These are phyloP conservation scores for Colletotrichum horii DNA, from an alignment of 2,329 filamentous ascomycete genomes.

Conservation along the genomic window DNA sequence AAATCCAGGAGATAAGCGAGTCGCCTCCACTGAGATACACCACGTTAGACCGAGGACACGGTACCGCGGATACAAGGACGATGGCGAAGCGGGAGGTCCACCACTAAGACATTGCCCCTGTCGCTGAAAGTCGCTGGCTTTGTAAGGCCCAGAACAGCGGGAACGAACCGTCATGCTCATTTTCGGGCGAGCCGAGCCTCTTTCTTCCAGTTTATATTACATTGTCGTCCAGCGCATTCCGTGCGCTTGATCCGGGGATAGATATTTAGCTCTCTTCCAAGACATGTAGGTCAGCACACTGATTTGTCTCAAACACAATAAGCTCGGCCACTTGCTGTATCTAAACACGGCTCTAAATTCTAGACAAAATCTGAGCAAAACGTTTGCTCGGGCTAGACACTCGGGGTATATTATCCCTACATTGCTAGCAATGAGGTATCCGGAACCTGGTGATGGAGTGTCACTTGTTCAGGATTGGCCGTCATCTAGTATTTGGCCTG, in stretches of 20 bases:
- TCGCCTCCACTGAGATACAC: background rate
- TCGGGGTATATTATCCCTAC: background rate
- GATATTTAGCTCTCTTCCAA: background rate
- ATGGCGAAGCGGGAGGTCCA: background rate
- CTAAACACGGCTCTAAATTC: background rate
- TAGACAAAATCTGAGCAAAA: background rate
- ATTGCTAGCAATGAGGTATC: background rate
- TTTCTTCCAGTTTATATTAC: background rate
- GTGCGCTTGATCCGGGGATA: background rate
- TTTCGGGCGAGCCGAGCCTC: background rate
- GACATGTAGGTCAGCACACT: background rate
- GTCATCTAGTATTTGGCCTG: background rate
- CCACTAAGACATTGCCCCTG: background rate
- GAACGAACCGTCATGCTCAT: background rate
- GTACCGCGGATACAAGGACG: background rate
- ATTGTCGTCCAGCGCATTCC: background rate
- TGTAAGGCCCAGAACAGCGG: background rate
- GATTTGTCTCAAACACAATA: background rate
- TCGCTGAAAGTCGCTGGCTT: background rate
- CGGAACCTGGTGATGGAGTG: background rate
- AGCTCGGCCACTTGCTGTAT: background rate
- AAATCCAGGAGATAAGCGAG: background rate
- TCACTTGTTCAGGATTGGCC: background rate
- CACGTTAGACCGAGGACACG: background rate
- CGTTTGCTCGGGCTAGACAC: background rate